Conservation (phyloP, 192 early-diverging fungal species). For the Rhizoclosmatium sp. region DNA sequence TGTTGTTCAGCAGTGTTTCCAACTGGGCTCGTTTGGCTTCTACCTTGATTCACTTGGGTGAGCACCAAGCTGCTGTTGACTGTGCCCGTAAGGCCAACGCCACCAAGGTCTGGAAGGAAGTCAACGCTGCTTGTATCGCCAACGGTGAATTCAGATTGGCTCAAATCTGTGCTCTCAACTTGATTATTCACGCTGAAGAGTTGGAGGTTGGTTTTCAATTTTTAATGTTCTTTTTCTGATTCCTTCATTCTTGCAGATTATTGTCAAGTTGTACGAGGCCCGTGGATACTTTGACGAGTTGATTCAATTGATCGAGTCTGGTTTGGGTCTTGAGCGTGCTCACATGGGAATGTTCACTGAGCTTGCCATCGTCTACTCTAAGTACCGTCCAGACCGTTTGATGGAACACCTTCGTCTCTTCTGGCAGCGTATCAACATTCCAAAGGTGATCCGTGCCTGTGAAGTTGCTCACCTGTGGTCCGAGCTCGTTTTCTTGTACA, state of each 20-base stretch:
- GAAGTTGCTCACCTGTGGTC: conserved; percentile 95
- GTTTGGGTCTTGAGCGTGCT: conserved; percentile 94
- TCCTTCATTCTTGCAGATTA: conserved; percentile 45
- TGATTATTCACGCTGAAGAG: conserved; percentile 98
- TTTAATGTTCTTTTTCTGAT: conserved; percentile 14
- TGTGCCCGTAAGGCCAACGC: conserved; percentile 98
- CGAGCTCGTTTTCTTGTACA: conserved; percentile 97
- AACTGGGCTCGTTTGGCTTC: conserved; percentile 97
- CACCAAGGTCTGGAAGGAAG: conserved; percentile 99
- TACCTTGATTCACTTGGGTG: conserved; percentile 93
- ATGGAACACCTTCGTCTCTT: conserved; percentile 98
- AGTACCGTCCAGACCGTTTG: conserved; percentile 92
- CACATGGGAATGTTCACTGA: conserved; percentile 99
- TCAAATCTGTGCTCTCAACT: conserved; percentile 96
- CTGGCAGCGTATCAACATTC: conserved; percentile 98
- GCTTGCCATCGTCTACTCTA: conserved; percentile 96
- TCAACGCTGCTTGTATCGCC: conserved; percentile 94
- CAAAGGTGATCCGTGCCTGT: conserved; percentile 97
- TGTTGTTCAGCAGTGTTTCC: conserved; percentile 94
- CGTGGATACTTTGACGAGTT: conserved; percentile 93
- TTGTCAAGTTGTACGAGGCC: conserved; percentile 87
- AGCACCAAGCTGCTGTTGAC: conserved; percentile 97
- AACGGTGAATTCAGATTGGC: conserved; percentile 96
- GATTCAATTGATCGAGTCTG: conserved; percentile 89
- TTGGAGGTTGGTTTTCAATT: conserved; percentile 61